These are phyloP conservation scores for Tripterygium wilfordii DNA, from an alignment of 177 flowering plant genomes.

Conservation along the genomic window DNA sequence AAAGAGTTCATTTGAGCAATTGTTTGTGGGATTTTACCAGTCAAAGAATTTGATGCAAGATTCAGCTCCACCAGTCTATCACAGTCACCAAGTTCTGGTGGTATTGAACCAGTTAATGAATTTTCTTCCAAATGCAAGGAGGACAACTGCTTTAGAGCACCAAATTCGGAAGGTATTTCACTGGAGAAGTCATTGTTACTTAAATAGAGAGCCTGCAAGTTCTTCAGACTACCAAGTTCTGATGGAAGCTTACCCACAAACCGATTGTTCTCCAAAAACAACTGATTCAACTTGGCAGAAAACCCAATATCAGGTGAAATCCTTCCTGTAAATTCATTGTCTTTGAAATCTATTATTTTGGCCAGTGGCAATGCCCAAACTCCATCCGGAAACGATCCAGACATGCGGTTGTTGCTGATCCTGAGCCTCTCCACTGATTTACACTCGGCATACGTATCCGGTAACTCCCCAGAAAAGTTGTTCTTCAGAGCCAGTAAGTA, in stretches of 20 bases:
- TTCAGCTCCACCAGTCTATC: slow-evolving; percentile 55
- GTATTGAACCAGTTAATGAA: slow-evolving; percentile 61
- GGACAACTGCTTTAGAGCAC: slow-evolving; percentile 48
- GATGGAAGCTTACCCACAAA: slow-evolving; percentile 71
- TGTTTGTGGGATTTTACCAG: slow-evolving; percentile 53
- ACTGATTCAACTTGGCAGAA: slow-evolving; percentile 46
- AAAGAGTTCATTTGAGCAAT: slow-evolving; percentile 49
- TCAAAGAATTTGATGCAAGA: slow-evolving; percentile 65
- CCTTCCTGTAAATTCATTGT: slow-evolving; percentile 59
- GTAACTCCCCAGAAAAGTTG: slow-evolving; percentile 65
- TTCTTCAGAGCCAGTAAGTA: slow-evolving; percentile 69
- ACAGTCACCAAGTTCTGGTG: slow-evolving; percentile 57
- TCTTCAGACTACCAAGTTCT: slow-evolving; percentile 49
- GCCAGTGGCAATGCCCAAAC: slow-evolving; percentile 75
- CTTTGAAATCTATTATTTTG: slow-evolving; percentile 64
- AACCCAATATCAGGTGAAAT: slow-evolving; percentile 46
- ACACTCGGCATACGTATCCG: slow-evolving; percentile 64
- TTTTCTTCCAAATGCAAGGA: slow-evolving; percentile 69
- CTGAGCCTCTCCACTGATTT: slow-evolving; percentile 66
- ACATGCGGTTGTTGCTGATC: slow-evolving; percentile 52
- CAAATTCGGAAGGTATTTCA: slow-evolving; percentile 52
- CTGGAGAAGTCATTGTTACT: slow-evolving; percentile 62
- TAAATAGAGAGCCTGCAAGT: slow-evolving; percentile 46
- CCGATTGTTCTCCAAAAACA: slow-evolving; percentile 55
- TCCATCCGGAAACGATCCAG: slow-evolving; percentile 56